A percentile compares a stretch with the other conserved stretches of the same genome.
Evolutionary conservation across 192 early-diverging fungal species (phyloP).

Genomic region (Dispira simplex): DNA sequence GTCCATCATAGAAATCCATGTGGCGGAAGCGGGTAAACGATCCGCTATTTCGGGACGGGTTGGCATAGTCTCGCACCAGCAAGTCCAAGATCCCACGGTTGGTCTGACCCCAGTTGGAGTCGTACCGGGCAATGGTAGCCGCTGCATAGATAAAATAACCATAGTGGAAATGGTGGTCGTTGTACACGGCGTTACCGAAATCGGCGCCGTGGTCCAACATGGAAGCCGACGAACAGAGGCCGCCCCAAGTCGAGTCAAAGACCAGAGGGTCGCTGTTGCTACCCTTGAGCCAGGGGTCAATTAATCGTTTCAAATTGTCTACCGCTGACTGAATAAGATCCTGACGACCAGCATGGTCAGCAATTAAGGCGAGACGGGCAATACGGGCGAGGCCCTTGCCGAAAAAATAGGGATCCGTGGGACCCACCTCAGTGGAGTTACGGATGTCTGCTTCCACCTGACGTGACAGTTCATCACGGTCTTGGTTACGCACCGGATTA

Average conservation of each 20-base stretch:
- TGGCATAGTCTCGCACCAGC: slow-evolving; percentile 40
- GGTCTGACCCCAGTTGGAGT: slow-evolving; percentile 22
- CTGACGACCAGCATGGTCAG: slow-evolving; percentile 21
- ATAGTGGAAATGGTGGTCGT: slow-evolving; percentile 47
- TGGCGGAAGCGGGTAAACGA: slow-evolving; percentile 34
- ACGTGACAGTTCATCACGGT: slow-evolving; percentile 16
- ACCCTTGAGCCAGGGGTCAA: slow-evolving; percentile 23
- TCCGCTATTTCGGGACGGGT: slow-evolving; percentile 24
- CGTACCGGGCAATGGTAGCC: slow-evolving; percentile 29
- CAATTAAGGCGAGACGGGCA: slow-evolving; percentile 32
- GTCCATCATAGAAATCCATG: slow-evolving; percentile 44
- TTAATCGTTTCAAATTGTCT: slow-evolving; percentile 10
- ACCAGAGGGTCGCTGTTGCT: slow-evolving; percentile 24
- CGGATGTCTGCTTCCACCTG: slow-evolving; percentile 23
- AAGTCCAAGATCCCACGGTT: slow-evolving; percentile 19
- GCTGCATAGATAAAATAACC: slow-evolving; percentile 37
- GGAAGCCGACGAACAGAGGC: slow-evolving; percentile 23
- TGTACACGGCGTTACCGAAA: slow-evolving; percentile 38
- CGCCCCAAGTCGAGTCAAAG: slow-evolving; percentile 32
- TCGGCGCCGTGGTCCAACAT: slow-evolving; percentile 19
- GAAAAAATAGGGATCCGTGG: slow-evolving; percentile 33
- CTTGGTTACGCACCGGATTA: slow-evolving; percentile 15
- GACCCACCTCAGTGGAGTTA: slow-evolving; percentile 14
- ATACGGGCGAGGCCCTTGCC: slow-evolving; percentile 30
- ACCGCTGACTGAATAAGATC: slow-evolving; percentile 12